Evolutionary conservation across 345 rosid genomes (phyloP).

Genomic region (Lepidium didymum): DNA sequence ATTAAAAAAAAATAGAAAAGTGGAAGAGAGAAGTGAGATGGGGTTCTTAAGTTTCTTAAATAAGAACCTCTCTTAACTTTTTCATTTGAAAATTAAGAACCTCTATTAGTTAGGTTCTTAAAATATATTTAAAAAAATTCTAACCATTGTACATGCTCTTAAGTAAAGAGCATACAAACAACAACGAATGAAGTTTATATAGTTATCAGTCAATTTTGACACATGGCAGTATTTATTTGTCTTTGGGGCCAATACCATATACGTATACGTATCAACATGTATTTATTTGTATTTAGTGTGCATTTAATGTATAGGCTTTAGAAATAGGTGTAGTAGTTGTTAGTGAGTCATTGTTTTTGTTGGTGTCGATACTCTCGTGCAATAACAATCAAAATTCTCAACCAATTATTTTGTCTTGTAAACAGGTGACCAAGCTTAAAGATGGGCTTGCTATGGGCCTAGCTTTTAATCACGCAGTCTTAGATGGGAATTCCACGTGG

Average conservation of each 20-base stretch:
- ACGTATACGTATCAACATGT: background rate
- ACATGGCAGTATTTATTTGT: background rate
- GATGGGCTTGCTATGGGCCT: conserved; percentile 88
- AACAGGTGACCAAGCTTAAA: conserved; percentile 77
- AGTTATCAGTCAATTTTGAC: background rate
- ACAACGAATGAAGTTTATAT: background rate
- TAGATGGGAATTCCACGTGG: conserved; percentile 93
- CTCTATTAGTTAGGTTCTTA: no score
- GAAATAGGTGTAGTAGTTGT: conserved; percentile 17
- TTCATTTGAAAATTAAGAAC: no score
- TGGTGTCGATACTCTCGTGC: conserved; percentile 4
- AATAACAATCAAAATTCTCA: background rate
- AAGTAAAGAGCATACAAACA: no score
- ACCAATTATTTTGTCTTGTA: background rate
- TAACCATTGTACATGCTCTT: no score
- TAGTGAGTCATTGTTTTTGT: conserved; percentile 6
- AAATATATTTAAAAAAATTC: no score
- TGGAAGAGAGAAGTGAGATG: no score
- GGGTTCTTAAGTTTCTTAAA: no score
- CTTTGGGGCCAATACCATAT: background rate
- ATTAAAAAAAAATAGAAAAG: no score
- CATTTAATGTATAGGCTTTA: background rate
- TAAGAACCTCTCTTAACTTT: no score
- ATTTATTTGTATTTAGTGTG: conserved; percentile 19
- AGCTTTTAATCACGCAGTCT: conserved; percentile 89